Evolutionary conservation across 148 eudicot species (phyloP).

Genomic region (Vaccinium macrocarpon): DNA sequence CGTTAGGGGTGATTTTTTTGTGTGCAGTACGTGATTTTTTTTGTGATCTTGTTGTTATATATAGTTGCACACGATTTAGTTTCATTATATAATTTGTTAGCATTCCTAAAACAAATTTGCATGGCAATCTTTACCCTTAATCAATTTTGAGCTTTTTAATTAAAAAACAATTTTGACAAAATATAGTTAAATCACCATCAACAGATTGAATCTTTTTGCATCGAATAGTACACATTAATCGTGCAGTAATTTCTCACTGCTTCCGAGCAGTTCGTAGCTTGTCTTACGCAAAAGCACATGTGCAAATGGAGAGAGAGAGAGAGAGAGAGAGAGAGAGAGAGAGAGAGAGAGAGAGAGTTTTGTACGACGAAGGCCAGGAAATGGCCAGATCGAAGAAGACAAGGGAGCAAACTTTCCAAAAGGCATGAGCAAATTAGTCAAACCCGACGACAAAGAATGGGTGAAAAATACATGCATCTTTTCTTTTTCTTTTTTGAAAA

Average conservation of each 20-base stretch:
- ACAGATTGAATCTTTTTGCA: not conserved
- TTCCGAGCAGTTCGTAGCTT: not conserved
- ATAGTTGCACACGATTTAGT: not conserved
- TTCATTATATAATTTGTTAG: not conserved
- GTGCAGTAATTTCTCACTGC: not conserved
- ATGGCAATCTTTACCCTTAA: not conserved
- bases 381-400: no score
- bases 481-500: no score
- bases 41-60: not conserved
- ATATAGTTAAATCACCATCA: not conserved
- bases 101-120: not conserved
- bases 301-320: not conserved
- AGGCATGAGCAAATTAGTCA: no score
- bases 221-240: not conserved
- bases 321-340: not conserved
- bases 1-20: no score
- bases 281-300: not conserved
- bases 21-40: not conserved
- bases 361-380: no score
- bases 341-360: no score
- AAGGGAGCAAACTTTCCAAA: no score
- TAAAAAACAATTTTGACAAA: not conserved
- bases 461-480: no score
- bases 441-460: no score
- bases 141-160: not conserved